Evolutionary conservation across 345 rosid species (phyloP), one percentile per base, ranked within the genome.

Genomic region (Salix brachista): DNA sequence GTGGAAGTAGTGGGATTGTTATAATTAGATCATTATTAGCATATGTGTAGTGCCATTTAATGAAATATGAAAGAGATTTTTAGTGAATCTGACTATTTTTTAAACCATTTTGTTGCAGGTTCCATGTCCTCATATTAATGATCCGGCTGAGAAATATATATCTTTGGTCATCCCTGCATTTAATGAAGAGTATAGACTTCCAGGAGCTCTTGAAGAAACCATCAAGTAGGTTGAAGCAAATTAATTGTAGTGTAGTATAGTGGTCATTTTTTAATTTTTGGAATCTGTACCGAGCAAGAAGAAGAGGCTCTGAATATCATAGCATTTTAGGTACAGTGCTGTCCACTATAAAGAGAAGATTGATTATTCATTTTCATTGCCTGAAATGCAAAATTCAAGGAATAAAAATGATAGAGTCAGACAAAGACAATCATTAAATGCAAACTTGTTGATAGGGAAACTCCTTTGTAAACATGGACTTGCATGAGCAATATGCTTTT

Each of bases 161-260:
- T 91, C 99, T 13, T 77, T 95, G 78, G 87, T 95, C 70, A 84
- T 95, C 82, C 99, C 99, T 16, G 99, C 99, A 5, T 93, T 64
- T 75, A 95, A 95, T 65, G 99, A 95, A 82, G 98, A 93, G 84
- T 86, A 84, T 74, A 90, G 99, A 74, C 99, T 95, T 81, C 98
- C 97, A 75, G 89, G 83, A 46, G 94, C 97, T 46, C 94, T 95
- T 67, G 90, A 87, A 78, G 99, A 95, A 86, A 89, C 97, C 26
- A 86, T 96, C 88, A 88, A 84, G 98, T 96, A 86, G 77, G 93
- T 87, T 78, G 2, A 44, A 67, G 14, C 58, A 44, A 69, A 58
- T 56, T 42, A 37, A 58, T 56, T 69, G n/a, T 48, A 54, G 26
- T 58, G 19, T 39, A 34, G 41, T 25, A 5, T 50, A 14, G 46